phyloP scores from a whole-genome alignment of 129 eudicot genomes.

The carrot (Daucus carota) region DNA sequence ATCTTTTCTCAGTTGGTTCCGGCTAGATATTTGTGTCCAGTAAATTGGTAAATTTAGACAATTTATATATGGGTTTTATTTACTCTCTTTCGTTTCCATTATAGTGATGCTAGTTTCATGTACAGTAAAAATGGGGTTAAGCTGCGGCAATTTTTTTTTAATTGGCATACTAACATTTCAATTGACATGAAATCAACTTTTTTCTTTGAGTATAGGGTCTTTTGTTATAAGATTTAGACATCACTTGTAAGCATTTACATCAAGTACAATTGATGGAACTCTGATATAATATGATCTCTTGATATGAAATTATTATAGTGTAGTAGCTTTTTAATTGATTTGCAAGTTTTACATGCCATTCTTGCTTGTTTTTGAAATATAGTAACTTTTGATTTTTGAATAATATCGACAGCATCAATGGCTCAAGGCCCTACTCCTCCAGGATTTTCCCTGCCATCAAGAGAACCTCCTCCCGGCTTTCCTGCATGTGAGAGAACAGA shows the following conservation, averaged over 20 bases:
- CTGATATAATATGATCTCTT: too few relatives aligned
- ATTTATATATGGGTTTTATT: not conserved
- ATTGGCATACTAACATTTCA: not conserved
- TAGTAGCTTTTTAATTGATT: not conserved
- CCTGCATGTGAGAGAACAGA: constrained; percentile 38
- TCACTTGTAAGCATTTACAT: too few relatives aligned
- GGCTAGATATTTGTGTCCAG: not conserved
- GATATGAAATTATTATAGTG: too few relatives aligned
- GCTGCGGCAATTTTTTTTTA: not conserved
- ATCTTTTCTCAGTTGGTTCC: not conserved
- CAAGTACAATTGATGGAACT: too few relatives aligned
- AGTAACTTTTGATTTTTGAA: not conserved
- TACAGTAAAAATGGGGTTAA: not conserved
- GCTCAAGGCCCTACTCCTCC: constrained; percentile 54
- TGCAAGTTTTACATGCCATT: not conserved
- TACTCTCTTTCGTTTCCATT: not conserved
- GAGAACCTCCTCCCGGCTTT: constrained; percentile 77
- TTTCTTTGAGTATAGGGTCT: not conserved
- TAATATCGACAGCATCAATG: constrained; percentile 34
- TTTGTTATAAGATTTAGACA: too few relatives aligned
- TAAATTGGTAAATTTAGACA: not conserved
- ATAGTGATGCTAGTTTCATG: not conserved
- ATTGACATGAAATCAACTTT: not conserved
- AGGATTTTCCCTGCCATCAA: constrained; percentile 48
- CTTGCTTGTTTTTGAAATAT: too few relatives aligned